Base-by-base conservation (phyloP, 768 basidiomycete genomes). In the Tulasnella sp. region DNA sequence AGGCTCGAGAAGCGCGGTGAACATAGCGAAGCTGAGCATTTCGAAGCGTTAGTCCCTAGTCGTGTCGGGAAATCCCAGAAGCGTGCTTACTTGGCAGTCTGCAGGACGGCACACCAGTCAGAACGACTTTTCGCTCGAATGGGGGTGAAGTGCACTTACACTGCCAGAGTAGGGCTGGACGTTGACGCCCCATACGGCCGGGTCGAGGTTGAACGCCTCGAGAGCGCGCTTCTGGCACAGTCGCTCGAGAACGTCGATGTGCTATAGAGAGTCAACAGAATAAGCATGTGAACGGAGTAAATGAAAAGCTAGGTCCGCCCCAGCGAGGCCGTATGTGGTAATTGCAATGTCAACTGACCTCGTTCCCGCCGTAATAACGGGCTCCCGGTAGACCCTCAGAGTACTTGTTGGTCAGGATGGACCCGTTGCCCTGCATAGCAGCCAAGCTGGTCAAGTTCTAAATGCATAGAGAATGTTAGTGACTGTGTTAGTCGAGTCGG, bases 361-460 rank as follows among this genome's bases (percentile, higher is more conserved):
- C 98, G 87, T 99, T 99, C 78, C 97, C 97, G 82, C 95, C 96
- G 81, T 97, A 98, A 86, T 98, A 98, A 78, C 96, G 92, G 69
- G 96, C 96, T 77, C 90, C 91, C n/a, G 98, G 98, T 71, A 99
- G 94, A 88, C 98, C 98, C 86, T 99, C 98, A 29, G 98, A 99
- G 88, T 98, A 98, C 87, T 98, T 99, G 91, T 98, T 98, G 84
- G 97, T 98, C 83, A 99, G 85, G 84, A 99, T 96, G 77, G 97
- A 98, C 73, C 98, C 98, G 86, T 98, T 98, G 80, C 96, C 97
- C 86, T 99, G 94, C 92, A 99, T 96, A 74, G 94, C 91, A 35
- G 97, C 95, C 82, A 90, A 89, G 82, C 95, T 95, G 79, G 98
- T 99, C 88, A 99, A 86, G 87, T 99, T 99, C 97, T 97, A 80